Conservation (phyloP, 306 rosid genomes). For the Crotalaria pallida region DNA sequence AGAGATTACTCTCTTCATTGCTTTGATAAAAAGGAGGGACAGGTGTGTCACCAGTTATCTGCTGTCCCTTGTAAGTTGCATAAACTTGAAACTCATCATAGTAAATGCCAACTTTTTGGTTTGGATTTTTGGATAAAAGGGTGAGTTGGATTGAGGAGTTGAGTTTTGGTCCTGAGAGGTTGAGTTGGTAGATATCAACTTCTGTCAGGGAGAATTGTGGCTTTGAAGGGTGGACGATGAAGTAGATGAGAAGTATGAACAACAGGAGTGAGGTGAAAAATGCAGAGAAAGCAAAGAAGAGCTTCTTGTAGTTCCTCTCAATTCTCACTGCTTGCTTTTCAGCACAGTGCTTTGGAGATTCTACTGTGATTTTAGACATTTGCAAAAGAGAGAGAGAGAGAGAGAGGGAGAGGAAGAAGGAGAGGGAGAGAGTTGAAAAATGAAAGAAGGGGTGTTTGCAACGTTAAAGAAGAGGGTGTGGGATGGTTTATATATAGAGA, state of each 20-base stretch:
- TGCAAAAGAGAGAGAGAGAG: slow-evolving; percentile 9
- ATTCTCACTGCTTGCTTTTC: slow-evolving; percentile 36
- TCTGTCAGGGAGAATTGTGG: slow-evolving; percentile 74
- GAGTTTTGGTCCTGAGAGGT: slow-evolving; percentile 55
- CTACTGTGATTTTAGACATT: slow-evolving; percentile 59
- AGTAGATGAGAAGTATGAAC: slow-evolving; percentile 46
- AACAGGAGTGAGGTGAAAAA: slow-evolving; percentile 47
- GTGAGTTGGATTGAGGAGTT: slow-evolving; percentile 85
- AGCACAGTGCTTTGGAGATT: slow-evolving; percentile 88
- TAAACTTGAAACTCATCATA: slow-evolving; percentile 68
- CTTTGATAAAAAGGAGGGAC: slow-evolving; percentile 84
- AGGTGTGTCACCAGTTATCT: slow-evolving; percentile 54
- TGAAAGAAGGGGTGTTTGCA: slow-evolving; percentile 29
- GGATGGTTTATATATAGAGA: slow-evolving; percentile 32
- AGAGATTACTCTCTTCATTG: slow-evolving; percentile 50
- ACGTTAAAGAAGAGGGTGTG: slow-evolving; percentile 37
- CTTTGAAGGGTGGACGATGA: slow-evolving; percentile 67
- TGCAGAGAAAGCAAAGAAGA: slow-evolving; percentile 44
- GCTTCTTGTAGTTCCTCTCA: slow-evolving; percentile 57
- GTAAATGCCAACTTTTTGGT: slow-evolving; percentile 73
- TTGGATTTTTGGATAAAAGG: slow-evolving; percentile 67
- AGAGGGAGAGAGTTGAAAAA: not conserved
- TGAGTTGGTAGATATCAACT: slow-evolving; percentile 66
- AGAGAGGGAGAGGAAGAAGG: not conserved
- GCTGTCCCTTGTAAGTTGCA: slow-evolving; percentile 71